Evolutionary conservation across 2,329 filamentous ascomycete species (phyloP), one percentile per base, ranked within the genome.

Genomic region (Penicillium sp.): DNA sequence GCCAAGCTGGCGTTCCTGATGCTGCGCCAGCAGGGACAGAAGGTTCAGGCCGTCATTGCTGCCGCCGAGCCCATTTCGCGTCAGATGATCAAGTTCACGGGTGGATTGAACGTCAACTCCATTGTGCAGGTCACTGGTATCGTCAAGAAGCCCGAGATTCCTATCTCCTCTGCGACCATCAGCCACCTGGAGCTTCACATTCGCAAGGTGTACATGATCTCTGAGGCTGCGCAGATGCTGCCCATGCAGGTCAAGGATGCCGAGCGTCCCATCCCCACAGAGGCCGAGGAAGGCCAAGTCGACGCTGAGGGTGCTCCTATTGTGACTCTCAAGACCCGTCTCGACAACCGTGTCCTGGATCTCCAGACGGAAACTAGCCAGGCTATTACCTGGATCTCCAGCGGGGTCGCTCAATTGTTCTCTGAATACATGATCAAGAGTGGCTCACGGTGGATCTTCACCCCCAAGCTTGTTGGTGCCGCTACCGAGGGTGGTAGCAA

Each of bases 81-180:
- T 75, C 92, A 91, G 78, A 98, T 98, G 94, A 91, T 97, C 74
- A 98, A 98, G 81, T 98, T 90, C 86, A 87, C 90, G 52, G 86
- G 86, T 50, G 84, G 81, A 45, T 79, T 96, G 67, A 89, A 86
- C 71, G 83, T 89, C 48, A 94, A 97, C 82, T 92, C 89, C 68
- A 92, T 90, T 68, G 88, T 97, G 28, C 81, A 88, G 42, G 88
- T 97, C 61, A 90, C 96, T 71, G 95, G 90, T 66, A 80, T 84
- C 35, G 88, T 98, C 55, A 86, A 92, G 82, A 89, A 90, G 79
- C 90, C 93, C 0, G 84, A 90, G 22, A 92, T 96, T 72, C 90
- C 91, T 3, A 90, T 98, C 75, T 95, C 96, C 80, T 95, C 91
- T 72, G 91, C 91, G 59, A 88, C 87, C 15, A 89, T 98, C 57